Base-by-base conservation (phyloP, 352 stramenopile species). In the Globisporangium takayamanum region DNA sequence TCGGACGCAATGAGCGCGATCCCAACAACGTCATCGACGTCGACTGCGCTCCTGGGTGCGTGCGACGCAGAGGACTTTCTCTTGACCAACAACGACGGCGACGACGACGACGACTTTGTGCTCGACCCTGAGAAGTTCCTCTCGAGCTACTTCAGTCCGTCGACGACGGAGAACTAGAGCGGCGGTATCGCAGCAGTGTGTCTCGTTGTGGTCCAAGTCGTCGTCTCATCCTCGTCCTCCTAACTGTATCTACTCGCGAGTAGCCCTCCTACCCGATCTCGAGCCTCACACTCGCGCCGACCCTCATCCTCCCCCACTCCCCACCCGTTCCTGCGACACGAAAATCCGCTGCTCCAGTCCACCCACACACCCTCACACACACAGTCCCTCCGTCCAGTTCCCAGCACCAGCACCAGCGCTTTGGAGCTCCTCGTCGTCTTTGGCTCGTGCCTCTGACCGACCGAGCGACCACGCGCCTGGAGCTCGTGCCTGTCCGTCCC, bases 51-150 rank as follows among this genome's bases (percentile, higher is more conserved):
- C 42, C 62, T 79, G 11, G 42, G 28, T 4, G 62, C 60, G 30
- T 58, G 60, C 20, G 64, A 73, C 39, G 61, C 61, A 45, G 62
- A 68, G 2, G 64, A 64, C 49, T 75, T 73, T 16, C 49, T 2
- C 73, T 84, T 50, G 69, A 63, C 5, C 11, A 20, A 5, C 41
- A 46, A n/a, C 41, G 14, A 7, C 5, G 44, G 51, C 25, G 72
- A 82, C 33, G 79, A 87, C 41, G 80, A 89, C 67, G 81, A 92
- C 50, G 81, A 92, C 67, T 92, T 94, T 56, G 81, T 94, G 57
- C 72, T 94, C 16, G 84, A 94, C 67, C 84, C 84, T 2, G 80
- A 94, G 62, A 92, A 91, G 61, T 94, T 94, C 54, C 73, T 94
- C 22, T 89, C 84, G 59, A 89, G 76, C 74, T 94, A 94, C 73